Evolutionary conservation across 306 rosid species (phyloP).

Genomic region (Cicer cuneatum): DNA sequence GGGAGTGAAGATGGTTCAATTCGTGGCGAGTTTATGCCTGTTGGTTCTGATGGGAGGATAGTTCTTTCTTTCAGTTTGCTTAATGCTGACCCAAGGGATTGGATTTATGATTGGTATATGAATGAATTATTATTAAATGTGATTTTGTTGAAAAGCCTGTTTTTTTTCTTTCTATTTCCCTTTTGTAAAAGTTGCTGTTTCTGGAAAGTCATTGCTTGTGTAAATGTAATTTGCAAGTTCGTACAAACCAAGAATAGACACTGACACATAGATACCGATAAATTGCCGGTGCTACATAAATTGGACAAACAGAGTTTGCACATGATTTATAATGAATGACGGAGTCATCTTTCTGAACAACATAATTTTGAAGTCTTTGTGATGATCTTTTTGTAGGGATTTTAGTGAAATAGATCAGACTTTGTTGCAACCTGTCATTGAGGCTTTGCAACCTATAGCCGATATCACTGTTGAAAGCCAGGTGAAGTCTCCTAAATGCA

Average conservation of each 20-base stretch:
- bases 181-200: not conserved
- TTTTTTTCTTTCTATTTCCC: conserved; percentile 33
- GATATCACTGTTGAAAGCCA: conserved; percentile 91
- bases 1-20: conserved; percentile 76
- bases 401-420: conserved; percentile 64
- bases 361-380: conserved; percentile 24
- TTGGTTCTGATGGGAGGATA: conserved; percentile 90
- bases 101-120: conserved; percentile 89
- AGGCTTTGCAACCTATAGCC: conserved; percentile 78
- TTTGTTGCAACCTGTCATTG: conserved; percentile 72
- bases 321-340: not conserved
- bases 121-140: conserved; percentile 12
- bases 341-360: conserved; percentile 24
- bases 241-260: not conserved
- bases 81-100: conserved; percentile 77
- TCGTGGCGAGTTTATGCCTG: conserved; percentile 93
- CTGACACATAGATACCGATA: no score
- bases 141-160: not conserved
- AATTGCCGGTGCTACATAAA: no score
- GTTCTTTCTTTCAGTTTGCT: conserved; percentile 94
- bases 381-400: conserved; percentile 66
- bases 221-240: not conserved
- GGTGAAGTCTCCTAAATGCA: conserved; percentile 48
- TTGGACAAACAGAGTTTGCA: not conserved
- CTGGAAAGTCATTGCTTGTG: not conserved